Evolutionary conservation across 1,139 yeast species (phyloP).

Genomic region (Candida glucosophila): DNA sequence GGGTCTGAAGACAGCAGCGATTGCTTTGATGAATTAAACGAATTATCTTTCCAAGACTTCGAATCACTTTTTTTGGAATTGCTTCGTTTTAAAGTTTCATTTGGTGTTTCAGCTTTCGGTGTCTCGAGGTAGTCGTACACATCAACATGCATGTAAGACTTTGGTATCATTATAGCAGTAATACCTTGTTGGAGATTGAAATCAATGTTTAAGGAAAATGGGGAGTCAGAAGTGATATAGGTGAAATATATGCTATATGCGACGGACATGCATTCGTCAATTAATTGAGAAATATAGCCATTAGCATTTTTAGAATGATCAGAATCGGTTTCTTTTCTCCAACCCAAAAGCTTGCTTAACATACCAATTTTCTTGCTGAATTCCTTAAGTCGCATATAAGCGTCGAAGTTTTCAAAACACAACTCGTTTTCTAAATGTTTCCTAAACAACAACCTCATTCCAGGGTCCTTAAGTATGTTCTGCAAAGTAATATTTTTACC

Average conservation of each 20-base stretch:
- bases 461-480: conserved; percentile 65
- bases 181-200: conserved; percentile 45
- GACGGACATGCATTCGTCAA: conserved; percentile 45
- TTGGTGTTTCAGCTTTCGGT: conserved; percentile 1
- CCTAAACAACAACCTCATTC: conserved; percentile 59
- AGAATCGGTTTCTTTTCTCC: conserved; percentile 8
- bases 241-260: conserved; percentile 61
- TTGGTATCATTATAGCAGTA: conserved; percentile 29
- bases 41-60: neutral
- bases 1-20: conserved; percentile 1
- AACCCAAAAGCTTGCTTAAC: conserved; percentile 12
- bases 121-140: conserved; percentile 2
- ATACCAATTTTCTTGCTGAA: conserved; percentile 17
- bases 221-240: conserved; percentile 62
- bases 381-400: conserved; percentile 49
- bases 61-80: neutral
- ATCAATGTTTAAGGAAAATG: conserved; percentile 65
- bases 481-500: conserved; percentile 18
- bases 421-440: conserved; percentile 53
- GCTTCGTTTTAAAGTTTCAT: neutral
- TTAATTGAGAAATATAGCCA: conserved; percentile 32
- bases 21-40: neutral
- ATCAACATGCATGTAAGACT: too few relatives aligned
- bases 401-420: conserved; percentile 72
- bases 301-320: conserved; percentile 5